Evolutionary conservation across 768 basidiomycete species (phyloP).

Genomic region (Tylopilus vinaceipallidus): DNA sequence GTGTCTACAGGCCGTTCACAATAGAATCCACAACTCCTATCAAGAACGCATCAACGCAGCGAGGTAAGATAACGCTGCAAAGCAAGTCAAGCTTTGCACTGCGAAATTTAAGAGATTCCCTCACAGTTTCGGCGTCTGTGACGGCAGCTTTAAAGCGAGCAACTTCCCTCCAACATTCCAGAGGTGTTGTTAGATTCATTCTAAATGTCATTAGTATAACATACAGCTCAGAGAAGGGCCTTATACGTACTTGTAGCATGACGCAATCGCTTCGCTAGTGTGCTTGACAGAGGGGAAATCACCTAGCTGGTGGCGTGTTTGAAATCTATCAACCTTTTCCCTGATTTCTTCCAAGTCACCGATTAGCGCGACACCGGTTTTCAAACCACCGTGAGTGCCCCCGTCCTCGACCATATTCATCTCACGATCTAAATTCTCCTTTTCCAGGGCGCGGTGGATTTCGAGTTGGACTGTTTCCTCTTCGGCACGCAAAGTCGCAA

Average conservation of each 20-base stretch:
- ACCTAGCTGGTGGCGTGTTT: slow-evolving; percentile 50
- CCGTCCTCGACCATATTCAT: slow-evolving; percentile 47
- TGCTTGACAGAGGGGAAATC: slow-evolving; percentile 57
- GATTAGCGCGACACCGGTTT: slow-evolving; percentile 59
- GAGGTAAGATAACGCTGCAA: slow-evolving; percentile 63
- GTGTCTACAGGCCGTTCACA: neutral
- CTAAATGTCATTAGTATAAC: slow-evolving; percentile 18
- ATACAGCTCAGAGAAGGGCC: neutral
- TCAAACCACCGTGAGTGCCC: slow-evolving; percentile 42
- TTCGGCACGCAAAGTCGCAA: slow-evolving; percentile 61
- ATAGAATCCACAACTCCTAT: neutral
- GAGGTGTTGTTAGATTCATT: slow-evolving; percentile 46
- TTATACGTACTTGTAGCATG: slow-evolving; percentile 66
- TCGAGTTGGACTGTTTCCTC: slow-evolving; percentile 68
- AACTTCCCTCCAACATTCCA: slow-evolving; percentile 79
- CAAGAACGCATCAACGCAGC: slow-evolving; percentile 37
- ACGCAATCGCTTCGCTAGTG: slow-evolving; percentile 56
- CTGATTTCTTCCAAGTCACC: slow-evolving; percentile 77
- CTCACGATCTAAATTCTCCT: slow-evolving; percentile 85
- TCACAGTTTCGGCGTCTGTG: slow-evolving; percentile 64
- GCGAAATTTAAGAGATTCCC: slow-evolving; percentile 11
- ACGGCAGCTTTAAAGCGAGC: slow-evolving; percentile 68
- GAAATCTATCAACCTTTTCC: slow-evolving; percentile 69
- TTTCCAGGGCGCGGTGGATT: slow-evolving; percentile 78
- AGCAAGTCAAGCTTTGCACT: slow-evolving; percentile 8